A percentile compares a stretch with the other conserved stretches of the same genome.
phyloP scores from a whole-genome alignment of 2,329 filamentous ascomycete genomes.

The Mycosphaerella sp. region DNA sequence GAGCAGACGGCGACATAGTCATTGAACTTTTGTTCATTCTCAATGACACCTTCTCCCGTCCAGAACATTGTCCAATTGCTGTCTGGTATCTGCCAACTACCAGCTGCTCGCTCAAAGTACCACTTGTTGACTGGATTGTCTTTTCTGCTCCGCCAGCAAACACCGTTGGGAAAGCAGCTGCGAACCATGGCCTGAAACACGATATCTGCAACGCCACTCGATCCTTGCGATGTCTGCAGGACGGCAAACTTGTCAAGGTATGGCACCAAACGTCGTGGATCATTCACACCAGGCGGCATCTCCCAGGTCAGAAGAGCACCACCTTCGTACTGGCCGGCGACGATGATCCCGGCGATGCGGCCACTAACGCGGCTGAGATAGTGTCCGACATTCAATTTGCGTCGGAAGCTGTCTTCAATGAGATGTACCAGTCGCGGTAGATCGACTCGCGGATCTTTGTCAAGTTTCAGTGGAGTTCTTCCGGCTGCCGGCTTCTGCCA shows the following conservation, averaged over 20 bases:
- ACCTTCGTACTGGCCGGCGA: constrained; percentile 94
- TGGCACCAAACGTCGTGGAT: constrained; percentile 64
- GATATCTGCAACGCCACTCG: constrained; percentile 79
- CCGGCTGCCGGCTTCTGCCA: constrained; percentile 64
- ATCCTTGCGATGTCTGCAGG: constrained; percentile 77
- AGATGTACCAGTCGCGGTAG: constrained; percentile 74
- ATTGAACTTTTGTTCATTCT: constrained; percentile 39
- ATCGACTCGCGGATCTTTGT: constrained; percentile 70
- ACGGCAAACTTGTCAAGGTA: constrained; percentile 99
- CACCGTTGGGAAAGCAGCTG: constrained; percentile 77
- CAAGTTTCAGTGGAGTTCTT: constrained; percentile 59
- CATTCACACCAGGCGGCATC: constrained; percentile 49
- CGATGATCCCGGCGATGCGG: constrained; percentile 82
- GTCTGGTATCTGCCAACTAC: constrained; percentile 73
- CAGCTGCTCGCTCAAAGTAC: constrained; percentile 90
- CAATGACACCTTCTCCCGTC: constrained; percentile 62
- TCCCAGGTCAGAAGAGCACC: constrained; percentile 96
- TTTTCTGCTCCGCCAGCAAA: constrained; percentile 86
- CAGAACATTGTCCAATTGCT: constrained; percentile 98
- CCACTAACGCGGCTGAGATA: constrained; percentile 77
- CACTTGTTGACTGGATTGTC: constrained; percentile 98
- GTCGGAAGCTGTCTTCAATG: constrained; percentile 88
- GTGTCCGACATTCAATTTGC: constrained; percentile 73
- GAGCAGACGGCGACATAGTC: constrained; percentile 47
- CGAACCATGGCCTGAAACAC: constrained; percentile 95